These are phyloP conservation scores for Kwoniella pini DNA, from an alignment of 768 basidiomycete genomes.

Conservation along the genomic window DNA sequence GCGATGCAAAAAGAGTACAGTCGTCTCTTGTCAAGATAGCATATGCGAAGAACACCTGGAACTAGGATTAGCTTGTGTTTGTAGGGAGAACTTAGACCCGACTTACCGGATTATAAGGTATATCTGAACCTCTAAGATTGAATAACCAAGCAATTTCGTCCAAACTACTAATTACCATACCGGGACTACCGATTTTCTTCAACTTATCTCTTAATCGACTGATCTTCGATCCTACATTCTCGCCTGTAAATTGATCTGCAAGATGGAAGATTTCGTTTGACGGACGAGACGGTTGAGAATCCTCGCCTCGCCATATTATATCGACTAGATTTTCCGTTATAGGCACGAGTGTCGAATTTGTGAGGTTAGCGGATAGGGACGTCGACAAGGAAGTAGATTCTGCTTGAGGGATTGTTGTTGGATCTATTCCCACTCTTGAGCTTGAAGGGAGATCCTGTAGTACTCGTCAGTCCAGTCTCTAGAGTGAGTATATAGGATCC, in stretches of 20 bases:
- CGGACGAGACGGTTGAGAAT: slow-evolving; percentile 67
- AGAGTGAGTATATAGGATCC: not conserved
- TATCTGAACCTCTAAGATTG: slow-evolving; percentile 84
- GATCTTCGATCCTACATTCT: slow-evolving; percentile 62
- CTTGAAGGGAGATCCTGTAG: slow-evolving; percentile 16
- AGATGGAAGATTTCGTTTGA: slow-evolving; percentile 68
- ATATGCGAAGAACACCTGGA: slow-evolving; percentile 85
- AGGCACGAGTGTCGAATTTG: slow-evolving; percentile 67
- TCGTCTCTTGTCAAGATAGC: slow-evolving; percentile 67
- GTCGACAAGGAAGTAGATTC: slow-evolving; percentile 69
- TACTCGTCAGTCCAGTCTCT: not conserved
- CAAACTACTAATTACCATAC: slow-evolving; percentile 78
- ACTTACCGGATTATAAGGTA: slow-evolving; percentile 77
- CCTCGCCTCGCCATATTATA: slow-evolving; percentile 45
- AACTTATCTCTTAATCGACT: slow-evolving; percentile 66
- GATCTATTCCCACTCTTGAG: slow-evolving; percentile 62
- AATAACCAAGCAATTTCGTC: slow-evolving; percentile 80
- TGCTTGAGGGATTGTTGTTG: slow-evolving; percentile 57
- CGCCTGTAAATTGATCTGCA: slow-evolving; percentile 73
- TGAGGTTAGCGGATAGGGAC: slow-evolving; percentile 57
- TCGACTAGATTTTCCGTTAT: slow-evolving; percentile 68
- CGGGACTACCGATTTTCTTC: slow-evolving; percentile 60
- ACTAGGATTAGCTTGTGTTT: no score
- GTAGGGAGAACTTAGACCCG: no score
- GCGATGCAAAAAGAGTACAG: slow-evolving; percentile 70